Percentiles rank a stretch among this genome's conserved stretches.
Evolutionary conservation across 768 basidiomycete species (phyloP).

Genomic region (Panaeolus cyanescens): DNA sequence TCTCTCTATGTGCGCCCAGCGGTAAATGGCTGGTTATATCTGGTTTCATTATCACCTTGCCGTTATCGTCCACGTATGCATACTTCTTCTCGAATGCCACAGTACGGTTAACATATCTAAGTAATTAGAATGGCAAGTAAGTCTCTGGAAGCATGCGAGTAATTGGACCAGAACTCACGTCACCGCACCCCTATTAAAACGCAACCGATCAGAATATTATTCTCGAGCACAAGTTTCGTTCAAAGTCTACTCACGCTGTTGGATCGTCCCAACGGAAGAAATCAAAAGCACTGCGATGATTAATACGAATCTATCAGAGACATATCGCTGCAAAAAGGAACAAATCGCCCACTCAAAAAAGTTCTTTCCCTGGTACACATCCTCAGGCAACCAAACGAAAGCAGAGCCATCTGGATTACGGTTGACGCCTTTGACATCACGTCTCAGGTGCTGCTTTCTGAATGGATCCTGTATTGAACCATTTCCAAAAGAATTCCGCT

Average conservation of each 20-base stretch:
- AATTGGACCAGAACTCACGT: conserved; percentile 43
- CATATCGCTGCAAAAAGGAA: not conserved
- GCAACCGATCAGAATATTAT: conserved; percentile 8
- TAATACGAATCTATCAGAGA: not conserved
- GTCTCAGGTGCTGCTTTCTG: not conserved
- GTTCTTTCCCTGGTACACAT: conserved; percentile 60
- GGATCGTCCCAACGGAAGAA: conserved; percentile 69
- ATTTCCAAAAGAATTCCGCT: not conserved
- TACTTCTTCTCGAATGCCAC: conserved; percentile 57
- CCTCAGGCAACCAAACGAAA: conserved; percentile 68
- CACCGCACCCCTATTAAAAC: conserved; percentile 59
- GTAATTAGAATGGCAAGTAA: not conserved
- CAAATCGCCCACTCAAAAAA: conserved; percentile 67
- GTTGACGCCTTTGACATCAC: conserved; percentile 28
- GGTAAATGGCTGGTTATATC: conserved; percentile 65
- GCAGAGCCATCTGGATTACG: conserved; percentile 49
- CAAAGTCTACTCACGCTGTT: conserved; percentile 55
- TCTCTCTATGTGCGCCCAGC: conserved; percentile 58
- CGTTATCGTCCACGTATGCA: conserved; percentile 58
- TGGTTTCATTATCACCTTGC: conserved; percentile 76
- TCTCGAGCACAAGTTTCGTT: conserved; percentile 9
- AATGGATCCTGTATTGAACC: not conserved
- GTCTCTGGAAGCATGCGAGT: not conserved
- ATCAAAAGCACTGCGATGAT: conserved; percentile 18
- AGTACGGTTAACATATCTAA: conserved; percentile 54